These are phyloP conservation scores for Cyclocybe cylindracea DNA, from an alignment of 768 basidiomycete species.

Conservation along the genomic window DNA sequence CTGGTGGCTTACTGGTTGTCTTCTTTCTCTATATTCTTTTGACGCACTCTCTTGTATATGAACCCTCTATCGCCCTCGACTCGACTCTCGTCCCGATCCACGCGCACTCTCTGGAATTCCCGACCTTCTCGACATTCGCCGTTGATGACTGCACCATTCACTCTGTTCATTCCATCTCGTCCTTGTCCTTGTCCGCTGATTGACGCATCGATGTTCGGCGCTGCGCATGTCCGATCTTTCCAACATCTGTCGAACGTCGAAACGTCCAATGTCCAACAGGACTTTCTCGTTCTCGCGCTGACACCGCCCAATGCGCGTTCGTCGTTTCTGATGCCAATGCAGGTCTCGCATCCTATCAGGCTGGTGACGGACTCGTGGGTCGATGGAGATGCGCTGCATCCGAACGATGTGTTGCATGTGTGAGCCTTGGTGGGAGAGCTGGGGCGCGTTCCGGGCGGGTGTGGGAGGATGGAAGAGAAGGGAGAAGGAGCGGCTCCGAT, in stretches of 20 bases:
- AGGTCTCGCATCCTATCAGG: slow-evolving; percentile 50
- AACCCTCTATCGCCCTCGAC: neutral
- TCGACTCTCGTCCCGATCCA: neutral
- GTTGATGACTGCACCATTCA: no score
- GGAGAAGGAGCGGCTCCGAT: no score
- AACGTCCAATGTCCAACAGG: slow-evolving; percentile 31
- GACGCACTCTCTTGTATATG: neutral
- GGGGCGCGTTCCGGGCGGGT: neutral
- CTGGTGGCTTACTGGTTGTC: neutral
- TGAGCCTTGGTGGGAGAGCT: slow-evolving; percentile 13
- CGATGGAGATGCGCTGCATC: slow-evolving; percentile 34
- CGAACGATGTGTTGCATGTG: slow-evolving; percentile 25
- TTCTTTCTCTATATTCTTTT: neutral
- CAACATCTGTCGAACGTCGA: neutral
- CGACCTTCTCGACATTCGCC: no score
- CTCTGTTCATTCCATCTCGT: no score
- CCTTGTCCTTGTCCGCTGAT: no score
- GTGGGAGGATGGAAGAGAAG: neutral
- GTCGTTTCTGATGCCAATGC: slow-evolving; percentile 42
- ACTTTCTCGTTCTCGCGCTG: slow-evolving; percentile 54
- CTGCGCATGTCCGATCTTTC: neutral
- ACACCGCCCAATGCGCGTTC: slow-evolving; percentile 42
- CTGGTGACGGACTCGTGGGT: slow-evolving; percentile 57
- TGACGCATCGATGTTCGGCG: neutral
- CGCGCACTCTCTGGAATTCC: neutral